Percentiles rank a stretch among this genome's conserved stretches.
These are phyloP conservation scores for Coleophoma eucalyptorum DNA, from an alignment of 2,329 filamentous ascomycete genomes.

Conservation along the genomic window DNA sequence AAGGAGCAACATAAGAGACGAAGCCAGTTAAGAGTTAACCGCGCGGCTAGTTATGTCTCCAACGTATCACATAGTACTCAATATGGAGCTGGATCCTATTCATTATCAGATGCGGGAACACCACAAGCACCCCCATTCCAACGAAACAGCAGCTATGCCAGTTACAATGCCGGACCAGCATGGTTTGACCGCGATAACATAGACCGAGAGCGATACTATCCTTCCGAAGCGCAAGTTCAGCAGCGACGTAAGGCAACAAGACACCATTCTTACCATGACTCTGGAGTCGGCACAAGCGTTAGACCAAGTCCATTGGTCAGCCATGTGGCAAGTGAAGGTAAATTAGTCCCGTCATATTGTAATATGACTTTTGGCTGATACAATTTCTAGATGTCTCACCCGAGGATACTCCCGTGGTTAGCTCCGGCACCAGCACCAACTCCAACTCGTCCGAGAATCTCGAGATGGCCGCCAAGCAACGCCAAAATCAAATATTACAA, in stretches of 20 bases:
- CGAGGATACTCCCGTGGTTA: conserved; percentile 9
- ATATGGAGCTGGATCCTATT: not conserved
- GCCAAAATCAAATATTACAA: conserved; percentile 5
- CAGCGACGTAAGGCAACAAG: conserved; percentile 10
- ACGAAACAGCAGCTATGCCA: conserved; percentile 18
- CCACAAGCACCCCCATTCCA: conserved; percentile 11
- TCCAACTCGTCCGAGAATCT: conserved; percentile 21
- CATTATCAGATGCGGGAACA: conserved; percentile 6
- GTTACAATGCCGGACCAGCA: conserved; percentile 19
- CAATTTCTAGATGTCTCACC: conserved; percentile 18
- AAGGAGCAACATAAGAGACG: conserved; percentile 23
- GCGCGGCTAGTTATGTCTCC: conserved; percentile 19
- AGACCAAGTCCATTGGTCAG: conserved; percentile 21
- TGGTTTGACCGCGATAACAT: conserved; percentile 19
- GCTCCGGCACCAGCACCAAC: conserved; percentile 19
- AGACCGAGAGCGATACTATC: conserved; percentile 11
- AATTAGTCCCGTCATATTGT: not conserved
- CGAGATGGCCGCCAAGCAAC: conserved; percentile 12
- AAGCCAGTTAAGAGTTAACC: conserved; percentile 21
- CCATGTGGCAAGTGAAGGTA: conserved; percentile 23
- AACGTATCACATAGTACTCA: conserved; percentile 11
- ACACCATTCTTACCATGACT: conserved; percentile 21
- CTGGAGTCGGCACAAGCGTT: conserved; percentile 18
- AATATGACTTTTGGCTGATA: not conserved
- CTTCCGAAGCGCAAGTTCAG: conserved; percentile 5